phyloP scores from a whole-genome alignment of 2,329 filamentous ascomycete species.

The Ceratocystiopsis minuta region DNA sequence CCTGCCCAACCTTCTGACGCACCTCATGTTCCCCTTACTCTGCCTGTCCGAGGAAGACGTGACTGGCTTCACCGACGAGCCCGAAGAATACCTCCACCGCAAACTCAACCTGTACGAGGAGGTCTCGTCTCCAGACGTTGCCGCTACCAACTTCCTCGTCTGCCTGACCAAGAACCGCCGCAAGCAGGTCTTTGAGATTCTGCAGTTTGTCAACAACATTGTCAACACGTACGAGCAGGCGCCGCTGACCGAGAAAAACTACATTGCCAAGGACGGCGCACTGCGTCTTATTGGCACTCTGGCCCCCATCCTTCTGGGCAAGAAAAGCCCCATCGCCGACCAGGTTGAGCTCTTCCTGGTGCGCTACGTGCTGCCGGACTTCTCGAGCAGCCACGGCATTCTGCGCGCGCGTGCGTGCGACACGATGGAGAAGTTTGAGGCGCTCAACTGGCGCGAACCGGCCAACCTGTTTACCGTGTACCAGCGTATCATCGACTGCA shows the following conservation, averaged over 20 bases:
- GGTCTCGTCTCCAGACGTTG: constrained; percentile 83
- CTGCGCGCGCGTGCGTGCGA: constrained; percentile 89
- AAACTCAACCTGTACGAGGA: constrained; percentile 98
- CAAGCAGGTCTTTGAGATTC: constrained; percentile 88
- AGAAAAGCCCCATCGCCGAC: constrained; percentile 95
- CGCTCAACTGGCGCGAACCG: constrained; percentile 88
- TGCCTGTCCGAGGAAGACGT: constrained; percentile 86
- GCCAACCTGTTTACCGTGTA: constrained; percentile 95
- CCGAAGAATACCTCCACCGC: constrained; percentile 89
- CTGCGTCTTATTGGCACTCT: constrained; percentile 93
- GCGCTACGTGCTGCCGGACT: constrained; percentile 94
- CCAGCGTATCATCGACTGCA: constrained; percentile 87
- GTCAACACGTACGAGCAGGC: constrained; percentile 83
- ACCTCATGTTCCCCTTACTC: constrained; percentile 88
- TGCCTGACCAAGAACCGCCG: constrained; percentile 84
- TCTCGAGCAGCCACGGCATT: constrained; percentile 80
- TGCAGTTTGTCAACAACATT: constrained; percentile 87
- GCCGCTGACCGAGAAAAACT: constrained; percentile 77
- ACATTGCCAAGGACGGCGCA: constrained; percentile 89
- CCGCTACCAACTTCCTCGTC: constrained; percentile 90
- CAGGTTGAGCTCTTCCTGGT: constrained; percentile 98
- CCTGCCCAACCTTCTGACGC: constrained; percentile 79
- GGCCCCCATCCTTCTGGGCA: constrained; percentile 82
- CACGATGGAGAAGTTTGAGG: constrained; percentile 94
- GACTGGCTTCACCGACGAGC: constrained; percentile 84